Percentiles rank a stretch among this genome's conserved stretches.
Evolutionary conservation across 257 asterid genomes (phyloP).

Genomic region (Solanum raphanifolium): DNA sequence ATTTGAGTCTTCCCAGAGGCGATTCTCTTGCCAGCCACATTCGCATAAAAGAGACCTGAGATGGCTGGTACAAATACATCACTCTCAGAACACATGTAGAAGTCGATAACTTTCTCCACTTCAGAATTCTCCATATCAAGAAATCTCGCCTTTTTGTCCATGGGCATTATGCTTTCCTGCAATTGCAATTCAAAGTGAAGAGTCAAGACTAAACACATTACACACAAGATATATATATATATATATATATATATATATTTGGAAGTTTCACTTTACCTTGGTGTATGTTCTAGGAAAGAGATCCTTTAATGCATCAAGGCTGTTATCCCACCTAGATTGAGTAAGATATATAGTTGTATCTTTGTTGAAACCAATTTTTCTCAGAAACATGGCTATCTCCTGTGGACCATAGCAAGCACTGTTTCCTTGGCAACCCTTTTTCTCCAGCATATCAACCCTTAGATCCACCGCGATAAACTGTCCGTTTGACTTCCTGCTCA

Average conservation of each 20-base stretch:
- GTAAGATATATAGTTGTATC: slow-evolving; percentile 73
- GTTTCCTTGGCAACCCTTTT: slow-evolving; percentile 59
- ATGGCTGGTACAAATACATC: slow-evolving; percentile 55
- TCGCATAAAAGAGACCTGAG: slow-evolving; percentile 70
- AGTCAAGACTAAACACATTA: no score
- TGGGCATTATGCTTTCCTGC: slow-evolving; percentile 76
- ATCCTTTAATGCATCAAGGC: slow-evolving; percentile 64
- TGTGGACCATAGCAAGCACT: slow-evolving; percentile 62
- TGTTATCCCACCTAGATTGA: slow-evolving; percentile 76
- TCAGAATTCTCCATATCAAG: slow-evolving; percentile 26
- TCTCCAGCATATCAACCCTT: slow-evolving; percentile 80
- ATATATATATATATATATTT: no score
- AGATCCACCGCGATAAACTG: slow-evolving; percentile 84
- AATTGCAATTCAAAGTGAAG: not conserved
- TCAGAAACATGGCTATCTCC: slow-evolving; percentile 60
- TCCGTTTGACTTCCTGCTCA: slow-evolving; percentile 71
- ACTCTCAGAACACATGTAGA: slow-evolving; percentile 24
- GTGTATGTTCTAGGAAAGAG: slow-evolving; percentile 74
- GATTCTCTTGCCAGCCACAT: slow-evolving; percentile 76
- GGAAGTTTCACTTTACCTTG: slow-evolving; percentile 32
- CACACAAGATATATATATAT: no score
- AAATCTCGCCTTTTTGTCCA: slow-evolving; percentile 22
- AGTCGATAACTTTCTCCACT: slow-evolving; percentile 33
- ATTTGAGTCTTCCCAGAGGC: slow-evolving; percentile 58
- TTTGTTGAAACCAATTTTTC: slow-evolving; percentile 63